These are phyloP conservation scores for Stenogyne calaminthoides DNA, from an alignment of 305 asterid genomes.

Conservation along the genomic window DNA sequence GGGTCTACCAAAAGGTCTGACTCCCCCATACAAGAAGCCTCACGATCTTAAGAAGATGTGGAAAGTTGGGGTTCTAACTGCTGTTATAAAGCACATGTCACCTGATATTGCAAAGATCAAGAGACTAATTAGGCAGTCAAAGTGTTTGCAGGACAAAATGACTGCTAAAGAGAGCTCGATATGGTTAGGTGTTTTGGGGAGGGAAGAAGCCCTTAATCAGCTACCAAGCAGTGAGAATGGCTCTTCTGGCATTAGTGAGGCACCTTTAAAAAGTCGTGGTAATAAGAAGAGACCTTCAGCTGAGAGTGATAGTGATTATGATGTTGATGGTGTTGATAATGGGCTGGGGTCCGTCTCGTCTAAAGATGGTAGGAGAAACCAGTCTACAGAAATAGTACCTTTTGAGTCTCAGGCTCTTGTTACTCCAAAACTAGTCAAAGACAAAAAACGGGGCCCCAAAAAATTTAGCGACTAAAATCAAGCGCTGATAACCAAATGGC, in stretches of 20 bases:
- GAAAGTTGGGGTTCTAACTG: conserved; percentile 82
- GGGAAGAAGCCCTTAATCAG: conserved; percentile 62
- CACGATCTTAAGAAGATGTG: conserved; percentile 84
- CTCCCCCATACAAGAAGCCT: conserved; percentile 74
- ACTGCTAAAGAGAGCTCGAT: conserved; percentile 84
- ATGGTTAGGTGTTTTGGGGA: conserved; percentile 67
- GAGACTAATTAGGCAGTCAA: conserved; percentile 61
- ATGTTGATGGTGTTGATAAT: conserved; percentile 60
- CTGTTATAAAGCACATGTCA: conserved; percentile 85
- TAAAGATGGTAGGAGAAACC: conserved; percentile 48
- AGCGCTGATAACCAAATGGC: conserved; percentile 29
- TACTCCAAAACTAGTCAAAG: conserved; percentile 35
- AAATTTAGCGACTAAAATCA: conserved; percentile 43
- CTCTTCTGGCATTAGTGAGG: conserved; percentile 63
- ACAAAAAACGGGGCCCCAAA: conserved; percentile 36
- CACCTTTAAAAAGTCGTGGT: conserved; percentile 47
- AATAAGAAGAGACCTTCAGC: conserved; percentile 52
- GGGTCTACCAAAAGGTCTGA: conserved; percentile 61
- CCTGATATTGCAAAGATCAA: conserved; percentile 74
- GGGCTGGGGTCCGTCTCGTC: conserved; percentile 65
- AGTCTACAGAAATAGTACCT: conserved; percentile 32
- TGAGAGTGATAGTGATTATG: conserved; percentile 77
- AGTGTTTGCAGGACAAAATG: conserved; percentile 89
- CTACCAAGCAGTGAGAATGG: conserved; percentile 71
- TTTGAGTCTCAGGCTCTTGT: conserved; percentile 26